Percentiles rank a stretch among this genome's conserved stretches.
Evolutionary conservation across 495 filamentous ascomycete species (phyloP).

Genomic region (Penicillium macrosclerotiorum): DNA sequence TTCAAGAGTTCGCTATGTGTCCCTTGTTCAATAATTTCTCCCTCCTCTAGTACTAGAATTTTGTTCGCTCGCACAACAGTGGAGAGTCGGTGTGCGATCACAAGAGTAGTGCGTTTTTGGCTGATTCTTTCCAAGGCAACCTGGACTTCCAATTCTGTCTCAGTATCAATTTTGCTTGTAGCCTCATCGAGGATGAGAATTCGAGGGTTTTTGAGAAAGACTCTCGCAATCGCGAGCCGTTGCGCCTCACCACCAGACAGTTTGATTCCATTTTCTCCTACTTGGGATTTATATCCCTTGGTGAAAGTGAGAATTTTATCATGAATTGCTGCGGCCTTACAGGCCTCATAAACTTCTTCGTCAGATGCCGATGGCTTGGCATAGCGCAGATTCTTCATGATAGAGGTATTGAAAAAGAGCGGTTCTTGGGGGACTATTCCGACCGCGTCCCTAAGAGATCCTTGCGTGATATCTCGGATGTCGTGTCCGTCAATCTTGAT

Average conservation of each 20-base stretch:
- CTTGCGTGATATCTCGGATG: slow-evolving; percentile 63
- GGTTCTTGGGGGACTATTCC: slow-evolving; percentile 71
- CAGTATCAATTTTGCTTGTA: slow-evolving; percentile 53
- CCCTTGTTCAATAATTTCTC: slow-evolving; percentile 75
- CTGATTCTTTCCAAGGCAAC: slow-evolving; percentile 34
- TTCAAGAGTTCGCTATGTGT: slow-evolving; percentile 43
- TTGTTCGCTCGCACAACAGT: slow-evolving; percentile 83
- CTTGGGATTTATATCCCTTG: slow-evolving; percentile 58
- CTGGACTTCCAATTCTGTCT: slow-evolving; percentile 54
- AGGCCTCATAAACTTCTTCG: slow-evolving; percentile 67
- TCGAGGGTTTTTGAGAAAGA: slow-evolving; percentile 46
- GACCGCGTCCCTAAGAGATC: slow-evolving; percentile 63
- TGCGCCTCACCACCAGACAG: slow-evolving; percentile 75
- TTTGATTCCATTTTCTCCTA: slow-evolving; percentile 64
- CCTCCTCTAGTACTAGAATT: slow-evolving; percentile 79
- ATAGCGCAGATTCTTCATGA: slow-evolving; percentile 74
- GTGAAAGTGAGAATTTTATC: slow-evolving; percentile 66
- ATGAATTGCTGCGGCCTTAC: slow-evolving; percentile 66
- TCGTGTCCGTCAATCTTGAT: slow-evolving; percentile 76
- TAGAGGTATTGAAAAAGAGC: slow-evolving; percentile 67
- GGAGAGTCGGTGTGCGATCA: slow-evolving; percentile 65
- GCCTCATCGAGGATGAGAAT: slow-evolving; percentile 60
- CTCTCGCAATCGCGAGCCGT: slow-evolving; percentile 72
- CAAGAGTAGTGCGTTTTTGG: slow-evolving; percentile 29
- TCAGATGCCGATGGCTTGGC: slow-evolving; percentile 59